Percentiles rank a stretch among this genome's conserved stretches.
Evolutionary conservation across 2,329 filamentous ascomycete genomes (phyloP).

Genomic region (Ophiostoma tasmaniense): DNA sequence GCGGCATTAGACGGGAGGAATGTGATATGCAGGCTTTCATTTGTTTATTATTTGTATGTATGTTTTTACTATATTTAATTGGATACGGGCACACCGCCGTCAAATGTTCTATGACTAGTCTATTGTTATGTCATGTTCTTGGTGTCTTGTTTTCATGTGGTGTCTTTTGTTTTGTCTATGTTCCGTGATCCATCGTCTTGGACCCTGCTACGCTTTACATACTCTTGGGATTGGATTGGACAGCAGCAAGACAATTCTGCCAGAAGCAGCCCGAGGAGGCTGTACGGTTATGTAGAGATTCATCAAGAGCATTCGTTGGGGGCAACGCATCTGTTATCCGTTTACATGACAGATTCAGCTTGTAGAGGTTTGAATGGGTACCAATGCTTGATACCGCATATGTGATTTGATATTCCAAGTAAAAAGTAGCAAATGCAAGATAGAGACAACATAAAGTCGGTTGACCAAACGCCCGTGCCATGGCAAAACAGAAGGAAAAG

Average conservation of each 20-base stretch:
- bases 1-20: constrained; percentile 5
- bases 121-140: background rate
- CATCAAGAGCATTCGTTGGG: background rate
- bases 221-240: no score
- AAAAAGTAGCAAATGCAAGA: background rate
- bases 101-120: background rate
- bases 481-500: background rate
- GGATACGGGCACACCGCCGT: background rate
- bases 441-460: background rate
- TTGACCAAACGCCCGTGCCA: background rate
- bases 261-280: no score
- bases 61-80: background rate
- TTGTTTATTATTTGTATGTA: background rate
- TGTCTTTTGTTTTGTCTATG: no score
- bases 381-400: background rate
- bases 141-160: background rate
- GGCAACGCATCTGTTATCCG: background rate
- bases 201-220: no score
- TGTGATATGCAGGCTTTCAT: background rate
- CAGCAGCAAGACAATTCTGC: no score
- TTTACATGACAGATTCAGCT: background rate
- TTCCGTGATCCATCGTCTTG: no score
- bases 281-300: background rate
- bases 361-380: background rate
- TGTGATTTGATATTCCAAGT: background rate